Conservation (phyloP, 2,329 filamentous ascomycete species). For the Aspergillus fumigatus region DNA sequence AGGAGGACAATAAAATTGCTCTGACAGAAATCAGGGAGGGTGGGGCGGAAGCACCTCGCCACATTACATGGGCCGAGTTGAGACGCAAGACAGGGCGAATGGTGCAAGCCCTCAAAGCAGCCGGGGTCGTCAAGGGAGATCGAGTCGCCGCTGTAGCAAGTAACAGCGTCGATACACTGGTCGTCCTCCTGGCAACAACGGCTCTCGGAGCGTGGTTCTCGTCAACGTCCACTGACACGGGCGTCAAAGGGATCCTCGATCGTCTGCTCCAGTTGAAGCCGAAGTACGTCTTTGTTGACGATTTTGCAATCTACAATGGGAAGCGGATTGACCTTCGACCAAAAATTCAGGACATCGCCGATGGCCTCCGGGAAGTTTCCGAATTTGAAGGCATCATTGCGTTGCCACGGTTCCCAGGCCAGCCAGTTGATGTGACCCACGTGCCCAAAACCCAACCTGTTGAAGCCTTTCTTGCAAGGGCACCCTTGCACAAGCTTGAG, state of each 20-base stretch:
- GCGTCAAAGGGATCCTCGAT: conserved; percentile 70
- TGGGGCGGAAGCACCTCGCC: conserved; percentile 24
- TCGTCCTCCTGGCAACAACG: conserved; percentile 64
- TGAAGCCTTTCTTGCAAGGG: conserved; percentile 35
- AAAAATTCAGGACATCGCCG: conserved; percentile 66
- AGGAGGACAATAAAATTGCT: conserved; percentile 68
- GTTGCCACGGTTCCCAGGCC: conserved; percentile 58
- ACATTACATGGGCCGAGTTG: conserved; percentile 65
- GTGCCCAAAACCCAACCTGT: conserved; percentile 46
- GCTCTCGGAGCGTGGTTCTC: conserved; percentile 73
- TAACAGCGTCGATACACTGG: conserved; percentile 69
- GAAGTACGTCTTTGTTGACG: conserved; percentile 78
- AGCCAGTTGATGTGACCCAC: conserved; percentile 54
- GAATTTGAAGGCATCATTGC: conserved; percentile 62
- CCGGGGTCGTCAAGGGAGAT: conserved; percentile 67
- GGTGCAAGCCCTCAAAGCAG: conserved; percentile 61
- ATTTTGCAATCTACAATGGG: conserved; percentile 73
- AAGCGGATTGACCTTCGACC: conserved; percentile 65
- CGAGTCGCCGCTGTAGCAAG: conserved; percentile 70
- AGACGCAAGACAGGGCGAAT: conserved; percentile 55
- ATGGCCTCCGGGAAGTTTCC: conserved; percentile 56
- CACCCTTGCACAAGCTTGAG: conserved; percentile 34
- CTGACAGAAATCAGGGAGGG: conserved; percentile 58
- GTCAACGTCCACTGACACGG: conserved; percentile 77
- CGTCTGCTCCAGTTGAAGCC: conserved; percentile 70